Conservation (phyloP, 2,329 filamentous ascomycete genomes). For the Penicillium sp. region DNA sequence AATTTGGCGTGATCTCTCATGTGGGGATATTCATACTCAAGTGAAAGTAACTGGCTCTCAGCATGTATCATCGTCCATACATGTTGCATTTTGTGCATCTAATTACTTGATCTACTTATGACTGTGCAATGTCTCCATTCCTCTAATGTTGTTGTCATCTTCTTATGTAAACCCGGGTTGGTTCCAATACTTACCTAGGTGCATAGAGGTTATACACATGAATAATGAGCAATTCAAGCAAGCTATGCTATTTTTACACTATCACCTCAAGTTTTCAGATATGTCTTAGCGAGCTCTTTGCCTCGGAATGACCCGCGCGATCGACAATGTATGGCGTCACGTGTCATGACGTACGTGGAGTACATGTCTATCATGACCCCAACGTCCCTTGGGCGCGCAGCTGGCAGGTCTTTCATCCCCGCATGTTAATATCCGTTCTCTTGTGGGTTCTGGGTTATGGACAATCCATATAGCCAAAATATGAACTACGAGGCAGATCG, state of each 20-base stretch:
- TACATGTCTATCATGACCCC: neutral
- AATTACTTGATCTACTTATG: neutral
- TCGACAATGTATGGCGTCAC: neutral
- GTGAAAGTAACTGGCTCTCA: neutral
- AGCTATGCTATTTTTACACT: neutral
- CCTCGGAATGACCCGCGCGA: neutral
- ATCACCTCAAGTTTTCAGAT: neutral
- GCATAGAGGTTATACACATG: neutral
- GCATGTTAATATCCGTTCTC: neutral
- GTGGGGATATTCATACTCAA: neutral
- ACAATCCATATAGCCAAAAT: neutral
- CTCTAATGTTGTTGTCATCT: neutral
- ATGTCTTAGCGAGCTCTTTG: neutral
- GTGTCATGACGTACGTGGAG: neutral
- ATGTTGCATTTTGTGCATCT: neutral
- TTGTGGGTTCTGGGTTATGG: neutral
- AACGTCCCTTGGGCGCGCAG: too few species aligned
- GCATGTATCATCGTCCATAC: neutral
- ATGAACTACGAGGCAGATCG: constrained; percentile 13
- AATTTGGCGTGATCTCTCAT: neutral
- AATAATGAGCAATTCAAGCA: neutral
- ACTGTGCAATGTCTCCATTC: neutral
- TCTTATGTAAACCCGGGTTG: neutral
- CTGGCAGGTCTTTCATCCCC: neutral
- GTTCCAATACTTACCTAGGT: too few species aligned